Conservation (phyloP, 805 yeast genomes). For the Myxozyma lipomycoides region DNA sequence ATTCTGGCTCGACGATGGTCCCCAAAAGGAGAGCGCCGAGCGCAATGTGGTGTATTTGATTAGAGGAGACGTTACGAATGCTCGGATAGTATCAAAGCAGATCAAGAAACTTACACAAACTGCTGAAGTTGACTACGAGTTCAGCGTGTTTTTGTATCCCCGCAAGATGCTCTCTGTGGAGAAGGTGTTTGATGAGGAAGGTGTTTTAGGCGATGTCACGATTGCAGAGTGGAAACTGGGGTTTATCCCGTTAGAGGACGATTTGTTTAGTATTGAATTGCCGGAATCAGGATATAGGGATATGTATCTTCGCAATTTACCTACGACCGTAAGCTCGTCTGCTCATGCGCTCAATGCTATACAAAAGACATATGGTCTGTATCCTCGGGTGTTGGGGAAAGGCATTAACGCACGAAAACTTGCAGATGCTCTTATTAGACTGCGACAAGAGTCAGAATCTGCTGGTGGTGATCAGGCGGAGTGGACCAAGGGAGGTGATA, state of each 20-base stretch:
- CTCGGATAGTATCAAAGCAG: constrained; percentile 21
- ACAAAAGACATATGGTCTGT: constrained; percentile 41
- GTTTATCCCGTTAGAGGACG: constrained; percentile 44
- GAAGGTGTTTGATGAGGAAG: constrained; percentile 37
- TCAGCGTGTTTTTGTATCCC: constrained; percentile 33
- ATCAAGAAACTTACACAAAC: constrained; percentile 26
- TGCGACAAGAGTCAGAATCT: constrained; percentile 30
- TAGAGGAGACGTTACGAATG: constrained; percentile 28
- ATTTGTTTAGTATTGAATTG: constrained; percentile 44
- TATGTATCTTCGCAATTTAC: constrained; percentile 37
- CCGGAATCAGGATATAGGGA: constrained; percentile 41
- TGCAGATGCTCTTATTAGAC: constrained; percentile 40
- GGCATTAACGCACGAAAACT: constrained; percentile 56
- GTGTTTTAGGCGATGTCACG: constrained; percentile 43
- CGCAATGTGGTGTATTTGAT: constrained; percentile 32
- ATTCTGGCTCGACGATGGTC: constrained; percentile 43
- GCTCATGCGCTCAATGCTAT: constrained; percentile 50
- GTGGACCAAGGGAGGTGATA: constrained; percentile 33
- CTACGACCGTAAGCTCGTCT: constrained; percentile 42
- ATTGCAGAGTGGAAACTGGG: constrained; percentile 44
- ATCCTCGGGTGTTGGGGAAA: constrained; percentile 55
- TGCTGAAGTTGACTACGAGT: constrained; percentile 24
- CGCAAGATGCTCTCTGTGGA: constrained; percentile 30
- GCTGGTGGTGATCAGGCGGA: constrained; percentile 22
- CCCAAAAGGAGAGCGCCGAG: constrained; percentile 22